A percentile compares a stretch with the other conserved stretches of the same genome.
Evolutionary conservation across 306 rosid species (phyloP).

Genomic region (Hylodesmum podocarpum): DNA sequence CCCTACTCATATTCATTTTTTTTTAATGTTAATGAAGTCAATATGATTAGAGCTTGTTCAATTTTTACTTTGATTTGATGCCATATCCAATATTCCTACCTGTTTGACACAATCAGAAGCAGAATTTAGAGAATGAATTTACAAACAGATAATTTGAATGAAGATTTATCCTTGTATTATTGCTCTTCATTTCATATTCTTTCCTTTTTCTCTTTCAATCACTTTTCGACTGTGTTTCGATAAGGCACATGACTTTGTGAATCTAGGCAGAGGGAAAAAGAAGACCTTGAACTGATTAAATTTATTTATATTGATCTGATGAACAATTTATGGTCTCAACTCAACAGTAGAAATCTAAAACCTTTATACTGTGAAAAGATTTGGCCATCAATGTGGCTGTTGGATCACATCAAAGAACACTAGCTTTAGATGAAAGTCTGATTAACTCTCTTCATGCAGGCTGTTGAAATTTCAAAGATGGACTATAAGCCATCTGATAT

Average conservation of each 20-base stretch:
- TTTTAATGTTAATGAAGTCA: not conserved
- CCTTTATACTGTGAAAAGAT: not conserved
- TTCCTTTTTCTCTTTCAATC: not conserved
- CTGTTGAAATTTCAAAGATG: slow-evolving; percentile 68
- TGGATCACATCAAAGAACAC: slow-evolving; percentile 5
- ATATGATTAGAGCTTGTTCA: not conserved
- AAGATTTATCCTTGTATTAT: not conserved
- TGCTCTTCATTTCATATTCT: not conserved
- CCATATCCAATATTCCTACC: not conserved
- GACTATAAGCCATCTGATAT: slow-evolving; percentile 72
- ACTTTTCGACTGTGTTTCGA: not conserved
- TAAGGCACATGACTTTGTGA: not conserved
- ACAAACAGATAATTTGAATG: not conserved
- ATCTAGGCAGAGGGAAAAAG: not conserved
- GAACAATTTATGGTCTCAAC: not conserved
- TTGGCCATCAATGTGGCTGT: slow-evolving; percentile 16
- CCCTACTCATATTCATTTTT: not conserved
- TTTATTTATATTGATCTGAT: not conserved
- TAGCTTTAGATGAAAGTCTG: slow-evolving; percentile 5
- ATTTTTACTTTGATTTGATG: slow-evolving; percentile 5
- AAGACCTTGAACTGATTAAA: not conserved
- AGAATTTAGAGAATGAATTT: not conserved
- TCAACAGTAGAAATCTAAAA: not conserved
- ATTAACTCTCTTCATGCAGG: slow-evolving; percentile 46
- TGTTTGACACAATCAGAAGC: not conserved